A percentile compares a stretch with the other conserved stretches of the same genome.
Evolutionary conservation across 306 rosid species (phyloP).

Genomic region (Trifolium subterraneum): DNA sequence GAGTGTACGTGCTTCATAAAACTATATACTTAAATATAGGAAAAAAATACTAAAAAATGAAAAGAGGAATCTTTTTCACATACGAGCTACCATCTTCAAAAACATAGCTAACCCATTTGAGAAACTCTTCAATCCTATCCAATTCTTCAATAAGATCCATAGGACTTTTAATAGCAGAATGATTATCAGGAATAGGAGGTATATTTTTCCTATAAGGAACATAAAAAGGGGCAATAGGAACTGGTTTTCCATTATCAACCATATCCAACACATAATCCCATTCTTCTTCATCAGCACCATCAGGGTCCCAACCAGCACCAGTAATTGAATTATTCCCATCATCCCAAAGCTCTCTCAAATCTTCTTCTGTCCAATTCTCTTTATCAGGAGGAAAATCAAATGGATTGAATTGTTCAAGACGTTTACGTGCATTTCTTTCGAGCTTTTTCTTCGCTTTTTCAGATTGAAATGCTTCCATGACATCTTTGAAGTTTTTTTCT

Average conservation of each 20-base stretch:
- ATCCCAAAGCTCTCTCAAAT: conserved; percentile 77
- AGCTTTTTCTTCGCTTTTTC: neutral
- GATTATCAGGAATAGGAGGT: conserved; percentile 70
- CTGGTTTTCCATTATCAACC: conserved; percentile 53
- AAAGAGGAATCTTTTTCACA: neutral
- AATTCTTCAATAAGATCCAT: conserved; percentile 72
- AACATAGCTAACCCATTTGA: conserved; percentile 89
- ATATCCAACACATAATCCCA: conserved; percentile 59
- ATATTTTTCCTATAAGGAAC: conserved; percentile 66
- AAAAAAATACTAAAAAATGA: neutral
- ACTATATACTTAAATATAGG: neutral
- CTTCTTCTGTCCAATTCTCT: conserved; percentile 79
- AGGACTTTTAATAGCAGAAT: conserved; percentile 56
- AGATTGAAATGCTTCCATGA: conserved; percentile 29
- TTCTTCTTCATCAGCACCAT: conserved; percentile 62
- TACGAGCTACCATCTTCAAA: conserved; percentile 91
- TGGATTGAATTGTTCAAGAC: conserved; percentile 28
- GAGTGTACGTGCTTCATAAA: too few species aligned
- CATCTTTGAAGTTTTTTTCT: neutral
- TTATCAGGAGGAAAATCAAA: conserved; percentile 76
- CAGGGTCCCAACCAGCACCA: conserved; percentile 94
- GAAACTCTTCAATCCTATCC: conserved; percentile 96
- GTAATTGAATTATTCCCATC: conserved; percentile 55
- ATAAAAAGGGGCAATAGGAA: conserved; percentile 83
- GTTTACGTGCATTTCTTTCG: conserved; percentile 38